Base-by-base conservation (phyloP, 1,284 basidiomycete species). In the Trichosporon faecale region DNA sequence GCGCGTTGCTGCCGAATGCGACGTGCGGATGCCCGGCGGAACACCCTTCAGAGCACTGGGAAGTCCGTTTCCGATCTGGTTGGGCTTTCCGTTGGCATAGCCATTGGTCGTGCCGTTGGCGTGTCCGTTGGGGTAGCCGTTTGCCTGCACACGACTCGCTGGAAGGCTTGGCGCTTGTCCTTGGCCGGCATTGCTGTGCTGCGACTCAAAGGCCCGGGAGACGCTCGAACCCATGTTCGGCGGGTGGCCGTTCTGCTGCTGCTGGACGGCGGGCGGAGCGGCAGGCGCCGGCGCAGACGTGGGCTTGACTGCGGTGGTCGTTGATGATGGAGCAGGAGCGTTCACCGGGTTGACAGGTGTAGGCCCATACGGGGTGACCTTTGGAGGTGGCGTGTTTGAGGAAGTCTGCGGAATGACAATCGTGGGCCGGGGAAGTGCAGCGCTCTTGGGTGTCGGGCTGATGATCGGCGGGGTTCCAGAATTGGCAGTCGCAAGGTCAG, bases 41-140 rank as follows among this genome's bases (percentile, higher is more conserved):
- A 31, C 57, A 8, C 27, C 29, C 57, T 61, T 61, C 57, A 61
- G 18, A 31, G 57, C 57, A 31, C 57, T 33, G 3, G 70, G 67
- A 11, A 66, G 61, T 7, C 70, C 67, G 35, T 68, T 71, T n/a
- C 70, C 70, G 27, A 61, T 33, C 18, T 61, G 57, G 57, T 12
- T 31, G 29, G 57, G 57, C 16, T 52, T n/a, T 23, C 49, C 31
- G n/a, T 23, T 23, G 12, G 33, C n/a, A 21, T 52, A 29, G 21
- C 61, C 46, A 46, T 57, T 64, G 60, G 61, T 18, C 49, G 64
- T 31, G 31, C 67, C 60, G 6, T 61, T 61, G 61, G 63, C 29
- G 64, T 65, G 29, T 49, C 67, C 60, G 27, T 61, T 61, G 60
- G 27, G 29, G 37, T 61, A n/a, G 16, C 57, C 57, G 23, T 61